Evolutionary conservation across 352 stramenopile species (phyloP).

Genomic region (Blastocystis sp.): DNA sequence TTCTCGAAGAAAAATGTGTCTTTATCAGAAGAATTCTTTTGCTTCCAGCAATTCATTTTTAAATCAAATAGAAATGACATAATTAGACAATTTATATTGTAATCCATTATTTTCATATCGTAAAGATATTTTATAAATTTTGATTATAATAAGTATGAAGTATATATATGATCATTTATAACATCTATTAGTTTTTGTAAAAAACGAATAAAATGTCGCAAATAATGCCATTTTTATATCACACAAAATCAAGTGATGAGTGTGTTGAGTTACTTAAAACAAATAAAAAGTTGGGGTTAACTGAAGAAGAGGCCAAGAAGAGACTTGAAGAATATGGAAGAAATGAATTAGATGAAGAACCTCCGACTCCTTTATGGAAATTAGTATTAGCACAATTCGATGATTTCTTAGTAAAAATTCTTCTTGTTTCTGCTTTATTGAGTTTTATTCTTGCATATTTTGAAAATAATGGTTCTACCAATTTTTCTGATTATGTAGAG

Average conservation of each 20-base stretch:
- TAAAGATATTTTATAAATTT: too few relatives aligned
- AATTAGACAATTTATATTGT: too few relatives aligned
- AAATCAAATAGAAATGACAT: too few relatives aligned
- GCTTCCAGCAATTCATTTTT: too few relatives aligned
- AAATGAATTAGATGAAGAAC: slow-evolving; percentile 68
- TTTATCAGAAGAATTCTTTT: too few relatives aligned
- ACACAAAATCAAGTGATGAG: slow-evolving; percentile 8
- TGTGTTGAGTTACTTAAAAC: slow-evolving; percentile 19
- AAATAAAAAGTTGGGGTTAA: slow-evolving; percentile 25
- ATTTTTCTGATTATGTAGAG: slow-evolving; percentile 76
- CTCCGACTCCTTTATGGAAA: slow-evolving; percentile 64
- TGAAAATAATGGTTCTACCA: slow-evolving; percentile 57
- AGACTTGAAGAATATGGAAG: slow-evolving; percentile 47
- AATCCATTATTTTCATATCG: too few relatives aligned
- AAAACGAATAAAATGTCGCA: too few relatives aligned
- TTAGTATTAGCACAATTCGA: slow-evolving; percentile 93
- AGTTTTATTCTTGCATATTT: slow-evolving; percentile 72
- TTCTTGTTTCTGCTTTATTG: slow-evolving; percentile 75
- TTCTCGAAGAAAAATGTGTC: too few relatives aligned
- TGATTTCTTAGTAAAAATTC: slow-evolving; percentile 83
- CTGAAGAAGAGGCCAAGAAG: slow-evolving; percentile 5
- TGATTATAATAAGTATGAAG: too few relatives aligned
- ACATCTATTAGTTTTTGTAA: too few relatives aligned
- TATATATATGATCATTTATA: too few relatives aligned
- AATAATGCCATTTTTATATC: neutral